Conservation (phyloP, 2,329 filamentous ascomycete genomes). For the Chaetomiaceae sp. region DNA sequence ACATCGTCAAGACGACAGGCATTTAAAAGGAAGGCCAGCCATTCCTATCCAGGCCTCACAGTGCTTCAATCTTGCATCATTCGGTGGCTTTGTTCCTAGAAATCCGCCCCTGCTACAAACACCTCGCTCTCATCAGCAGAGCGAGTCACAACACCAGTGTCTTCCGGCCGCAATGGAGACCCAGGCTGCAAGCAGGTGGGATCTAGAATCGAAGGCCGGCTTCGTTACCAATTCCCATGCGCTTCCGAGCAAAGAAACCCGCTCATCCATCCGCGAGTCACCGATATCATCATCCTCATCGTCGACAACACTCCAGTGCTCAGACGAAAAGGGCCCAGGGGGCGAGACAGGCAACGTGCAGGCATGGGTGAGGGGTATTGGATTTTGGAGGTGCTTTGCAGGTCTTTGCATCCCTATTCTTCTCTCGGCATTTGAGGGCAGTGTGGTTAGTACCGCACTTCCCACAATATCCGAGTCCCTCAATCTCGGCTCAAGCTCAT, state of each 20-base stretch:
- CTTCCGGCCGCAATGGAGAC: neutral
- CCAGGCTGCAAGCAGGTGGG: neutral
- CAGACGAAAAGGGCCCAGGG: neutral
- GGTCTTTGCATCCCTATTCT: constrained; percentile 26
- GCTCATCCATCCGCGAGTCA: neutral
- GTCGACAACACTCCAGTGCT: constrained; percentile 7
- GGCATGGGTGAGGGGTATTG: constrained; percentile 17
- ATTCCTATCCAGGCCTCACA: neutral
- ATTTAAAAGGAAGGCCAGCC: neutral
- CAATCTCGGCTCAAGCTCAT: constrained; percentile 25
- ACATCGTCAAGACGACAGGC: neutral
- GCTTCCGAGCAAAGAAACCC: neutral
- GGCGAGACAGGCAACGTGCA: neutral
- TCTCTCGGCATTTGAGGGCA: constrained; percentile 28
- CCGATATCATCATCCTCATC: constrained; percentile 8
- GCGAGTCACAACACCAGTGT: too few relatives aligned
- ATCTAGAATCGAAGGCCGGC: neutral
- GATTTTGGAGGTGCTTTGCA: constrained; percentile 27
- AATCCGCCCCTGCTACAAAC: neutral
- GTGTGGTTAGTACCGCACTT: constrained; percentile 27
- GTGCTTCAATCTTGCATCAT: neutral
- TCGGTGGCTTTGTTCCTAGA: neutral
- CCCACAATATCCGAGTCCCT: constrained; percentile 24
- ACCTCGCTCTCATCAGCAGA: too few relatives aligned
- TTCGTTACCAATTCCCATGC: neutral